Evolutionary conservation across 345 rosid species (phyloP).

Genomic region (Rhodomyrtus tomentosa): DNA sequence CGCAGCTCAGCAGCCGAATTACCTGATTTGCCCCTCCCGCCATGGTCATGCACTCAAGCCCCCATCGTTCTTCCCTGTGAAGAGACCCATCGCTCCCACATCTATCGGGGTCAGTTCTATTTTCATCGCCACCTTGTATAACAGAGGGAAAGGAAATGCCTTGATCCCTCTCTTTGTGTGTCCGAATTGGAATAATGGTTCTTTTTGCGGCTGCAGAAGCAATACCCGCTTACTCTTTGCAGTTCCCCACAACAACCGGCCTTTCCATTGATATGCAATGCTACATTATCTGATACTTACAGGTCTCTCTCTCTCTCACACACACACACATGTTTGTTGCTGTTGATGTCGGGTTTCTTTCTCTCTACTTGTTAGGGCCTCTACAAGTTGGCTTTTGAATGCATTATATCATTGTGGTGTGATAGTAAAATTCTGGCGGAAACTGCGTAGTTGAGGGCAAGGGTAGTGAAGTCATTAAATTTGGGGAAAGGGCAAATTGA

Average conservation of each 20-base stretch:
- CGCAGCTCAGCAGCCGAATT: conserved; percentile 21
- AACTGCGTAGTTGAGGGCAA: neutral
- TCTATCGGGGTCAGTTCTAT: conserved; percentile 31
- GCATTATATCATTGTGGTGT: neutral
- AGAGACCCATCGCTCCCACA: conserved; percentile 3
- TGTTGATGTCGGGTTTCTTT: neutral
- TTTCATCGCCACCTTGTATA: neutral
- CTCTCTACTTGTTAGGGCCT: neutral
- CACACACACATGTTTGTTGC: neutral
- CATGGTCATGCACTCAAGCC: neutral
- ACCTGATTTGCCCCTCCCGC: conserved; percentile 32
- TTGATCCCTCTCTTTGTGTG: neutral
- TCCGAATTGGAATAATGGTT: neutral
- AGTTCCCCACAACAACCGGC: conserved; percentile 8
- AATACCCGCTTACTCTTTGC: conserved; percentile 10
- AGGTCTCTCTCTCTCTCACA: conserved; percentile 21
- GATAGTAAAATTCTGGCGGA: neutral
- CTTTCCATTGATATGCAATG: conserved; percentile 21
- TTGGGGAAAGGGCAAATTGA: neutral
- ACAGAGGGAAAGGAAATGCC: neutral
- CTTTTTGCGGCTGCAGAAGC: conserved; percentile 20
- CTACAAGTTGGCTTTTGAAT: neutral
- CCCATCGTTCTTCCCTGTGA: conserved; percentile 1
- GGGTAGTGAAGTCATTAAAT: neutral
- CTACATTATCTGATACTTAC: conserved; percentile 23